These are phyloP conservation scores for Mortierella alpina DNA, from an alignment of 192 early-diverging fungal genomes.

Conservation along the genomic window DNA sequence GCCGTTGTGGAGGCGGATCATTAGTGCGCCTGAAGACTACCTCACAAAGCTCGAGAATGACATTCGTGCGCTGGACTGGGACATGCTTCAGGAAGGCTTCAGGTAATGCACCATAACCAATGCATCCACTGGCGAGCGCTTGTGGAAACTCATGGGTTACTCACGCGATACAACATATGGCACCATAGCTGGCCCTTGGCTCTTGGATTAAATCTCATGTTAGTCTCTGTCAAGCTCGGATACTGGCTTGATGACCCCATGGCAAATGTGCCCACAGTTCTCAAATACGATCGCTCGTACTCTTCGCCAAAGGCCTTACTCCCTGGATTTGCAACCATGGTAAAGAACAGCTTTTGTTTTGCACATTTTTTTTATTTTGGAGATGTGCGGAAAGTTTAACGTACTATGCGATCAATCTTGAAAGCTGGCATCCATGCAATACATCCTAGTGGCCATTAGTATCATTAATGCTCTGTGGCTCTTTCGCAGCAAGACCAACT, in stretches of 20 bases:
- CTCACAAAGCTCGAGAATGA: conserved; percentile 28
- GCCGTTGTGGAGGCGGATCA: conserved; percentile 20
- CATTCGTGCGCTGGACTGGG: conserved; percentile 46
- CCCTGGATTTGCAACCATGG: conserved; percentile 19
- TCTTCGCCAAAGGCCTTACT: conserved; percentile 20
- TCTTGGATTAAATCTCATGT: conserved; percentile 28
- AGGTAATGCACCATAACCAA: conserved; percentile 2
- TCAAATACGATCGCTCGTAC: conserved; percentile 19
- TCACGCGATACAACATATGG: not conserved
- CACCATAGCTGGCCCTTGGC: conserved; percentile 41
- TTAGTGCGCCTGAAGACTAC: conserved; percentile 34
- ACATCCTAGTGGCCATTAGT: conserved; percentile 36
- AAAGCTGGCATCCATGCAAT: conserved; percentile 25
- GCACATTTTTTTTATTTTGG: not conserved
- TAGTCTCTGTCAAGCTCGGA: conserved; percentile 36
- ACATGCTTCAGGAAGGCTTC: conserved; percentile 37
- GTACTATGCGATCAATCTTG: not conserved
- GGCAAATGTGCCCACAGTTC: conserved; percentile 27
- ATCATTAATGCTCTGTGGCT: conserved; percentile 38
- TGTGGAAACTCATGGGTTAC: not conserved
- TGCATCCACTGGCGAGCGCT: not conserved
- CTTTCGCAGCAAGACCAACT: conserved; percentile 47
- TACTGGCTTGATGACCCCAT: conserved; percentile 50
- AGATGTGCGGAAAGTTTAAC: not conserved
- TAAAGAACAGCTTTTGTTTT: not conserved